phyloP scores from a whole-genome alignment of 1,284 basidiomycete genomes.

The Trichosporon coremiiforme region DNA sequence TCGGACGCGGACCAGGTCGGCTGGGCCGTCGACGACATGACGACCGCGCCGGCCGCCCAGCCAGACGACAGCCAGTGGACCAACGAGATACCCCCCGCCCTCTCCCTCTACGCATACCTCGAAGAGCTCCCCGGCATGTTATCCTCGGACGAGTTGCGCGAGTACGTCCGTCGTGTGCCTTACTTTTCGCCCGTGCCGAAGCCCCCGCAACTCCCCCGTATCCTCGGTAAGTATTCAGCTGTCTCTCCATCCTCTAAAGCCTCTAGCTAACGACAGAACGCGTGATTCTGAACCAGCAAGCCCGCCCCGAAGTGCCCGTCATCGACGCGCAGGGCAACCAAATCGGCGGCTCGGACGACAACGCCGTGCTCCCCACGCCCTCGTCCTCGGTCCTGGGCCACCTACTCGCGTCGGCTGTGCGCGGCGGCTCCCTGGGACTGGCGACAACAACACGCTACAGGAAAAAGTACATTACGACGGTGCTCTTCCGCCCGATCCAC shows the following conservation, averaged over 20 bases:
- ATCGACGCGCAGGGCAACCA: slow-evolving; percentile 33
- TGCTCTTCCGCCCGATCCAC: slow-evolving; percentile 59
- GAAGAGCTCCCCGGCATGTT: slow-evolving; percentile 68
- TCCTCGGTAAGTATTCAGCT: slow-evolving; percentile 62
- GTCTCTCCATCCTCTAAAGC: neutral
- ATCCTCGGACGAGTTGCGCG: slow-evolving; percentile 29
- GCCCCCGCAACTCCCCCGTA: slow-evolving; percentile 82
- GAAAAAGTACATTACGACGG: slow-evolving; percentile 78
- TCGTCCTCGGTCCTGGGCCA: slow-evolving; percentile 90
- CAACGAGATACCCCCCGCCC: slow-evolving; percentile 68
- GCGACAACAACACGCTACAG: slow-evolving; percentile 90
- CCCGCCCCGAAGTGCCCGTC: slow-evolving; percentile 40
- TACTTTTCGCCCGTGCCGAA: slow-evolving; percentile 63
- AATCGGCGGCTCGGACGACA: slow-evolving; percentile 69
- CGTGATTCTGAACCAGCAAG: slow-evolving; percentile 77
- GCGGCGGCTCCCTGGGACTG: slow-evolving; percentile 90
- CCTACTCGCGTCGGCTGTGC: slow-evolving; percentile 79
- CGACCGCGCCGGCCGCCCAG: slow-evolving; percentile 48
- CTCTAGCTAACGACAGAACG: slow-evolving; percentile 47
- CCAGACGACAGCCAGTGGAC: slow-evolving; percentile 66
- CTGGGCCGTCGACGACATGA: slow-evolving; percentile 50
- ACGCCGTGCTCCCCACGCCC: slow-evolving; percentile 72
- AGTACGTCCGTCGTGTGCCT: slow-evolving; percentile 51
- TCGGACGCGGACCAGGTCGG: slow-evolving; percentile 54
- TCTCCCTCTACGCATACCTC: slow-evolving; percentile 75